These are phyloP conservation scores for Salix purpurea DNA, from an alignment of 345 rosid species.

Conservation along the genomic window DNA sequence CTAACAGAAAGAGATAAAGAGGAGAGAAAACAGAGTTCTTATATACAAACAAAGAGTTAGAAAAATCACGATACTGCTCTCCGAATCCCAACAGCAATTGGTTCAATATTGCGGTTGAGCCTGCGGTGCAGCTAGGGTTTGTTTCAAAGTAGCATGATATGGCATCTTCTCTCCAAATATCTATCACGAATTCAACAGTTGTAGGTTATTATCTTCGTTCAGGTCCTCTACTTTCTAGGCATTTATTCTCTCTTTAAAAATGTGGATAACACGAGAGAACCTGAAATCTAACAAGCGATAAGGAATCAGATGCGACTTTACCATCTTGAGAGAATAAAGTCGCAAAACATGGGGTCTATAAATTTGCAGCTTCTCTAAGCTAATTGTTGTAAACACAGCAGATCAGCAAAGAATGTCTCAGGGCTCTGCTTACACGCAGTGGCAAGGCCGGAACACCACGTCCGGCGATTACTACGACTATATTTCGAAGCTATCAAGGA, in stretches of 20 bases:
- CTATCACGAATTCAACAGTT: too few species aligned
- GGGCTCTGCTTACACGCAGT: constrained; percentile 12
- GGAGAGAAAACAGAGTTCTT: too few species aligned
- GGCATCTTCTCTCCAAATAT: too few species aligned
- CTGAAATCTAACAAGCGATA: background rate
- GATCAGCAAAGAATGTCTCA: constrained; percentile 2
- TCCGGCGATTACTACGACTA: constrained; percentile 38
- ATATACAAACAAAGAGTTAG: too few species aligned
- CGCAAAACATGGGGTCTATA: constrained; percentile 22
- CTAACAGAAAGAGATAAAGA: too few species aligned
- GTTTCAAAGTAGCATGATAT: too few species aligned
- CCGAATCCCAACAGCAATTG: too few species aligned
- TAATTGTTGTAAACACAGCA: background rate
- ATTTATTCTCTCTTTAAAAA: background rate
- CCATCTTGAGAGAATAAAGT: constrained; percentile 23
- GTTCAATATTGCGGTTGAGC: too few species aligned
- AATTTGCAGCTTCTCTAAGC: background rate
- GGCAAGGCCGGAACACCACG: constrained; percentile 22
- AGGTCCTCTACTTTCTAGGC: background rate
- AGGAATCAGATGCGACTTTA: constrained; percentile 35
- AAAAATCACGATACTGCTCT: too few species aligned
- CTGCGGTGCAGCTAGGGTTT: too few species aligned
- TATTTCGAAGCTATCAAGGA: constrained; percentile 21
- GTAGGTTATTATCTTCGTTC: too few species aligned
- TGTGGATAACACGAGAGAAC: too few species aligned